Evolutionary conservation across 106 monocot species (phyloP).

Genomic region (Dendrobium huoshanense): DNA sequence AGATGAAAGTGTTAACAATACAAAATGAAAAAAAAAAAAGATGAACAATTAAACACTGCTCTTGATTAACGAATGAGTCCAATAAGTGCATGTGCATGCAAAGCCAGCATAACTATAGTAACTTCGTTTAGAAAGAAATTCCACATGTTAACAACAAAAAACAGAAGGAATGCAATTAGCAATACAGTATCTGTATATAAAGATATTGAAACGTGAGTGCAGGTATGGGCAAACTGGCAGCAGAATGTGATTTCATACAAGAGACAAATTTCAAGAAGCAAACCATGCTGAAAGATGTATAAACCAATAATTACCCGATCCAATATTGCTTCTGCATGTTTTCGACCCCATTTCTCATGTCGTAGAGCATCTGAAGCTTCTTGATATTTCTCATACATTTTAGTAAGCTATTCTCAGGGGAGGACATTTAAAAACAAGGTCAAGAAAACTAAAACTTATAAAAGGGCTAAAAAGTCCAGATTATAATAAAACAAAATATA

Average conservation of each 20-base stretch:
- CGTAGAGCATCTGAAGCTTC: slow-evolving; percentile 86
- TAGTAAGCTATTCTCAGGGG: slow-evolving; percentile 54
- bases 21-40: too few species aligned
- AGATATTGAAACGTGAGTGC: too few species aligned
- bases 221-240: neutral
- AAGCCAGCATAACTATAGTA: neutral
- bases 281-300: neutral
- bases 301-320: slow-evolving; percentile 43
- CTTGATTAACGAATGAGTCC: neutral
- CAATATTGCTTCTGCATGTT: slow-evolving; percentile 65
- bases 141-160: neutral
- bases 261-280: neutral
- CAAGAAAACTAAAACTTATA: neutral
- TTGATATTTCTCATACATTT: slow-evolving; percentile 99
- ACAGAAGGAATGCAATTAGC: too few species aligned
- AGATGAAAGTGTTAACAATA: too few species aligned
- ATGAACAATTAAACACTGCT: neutral
- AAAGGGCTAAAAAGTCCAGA: neutral
- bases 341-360: slow-evolving; percentile 82
- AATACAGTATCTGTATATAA: too few species aligned
- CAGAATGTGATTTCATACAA: neutral
- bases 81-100: neutral
- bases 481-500: neutral
- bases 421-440: slow-evolving; percentile 3
- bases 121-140: neutral